Conservation (phyloP, 306 rosid species). For the Rosa rugosa region DNA sequence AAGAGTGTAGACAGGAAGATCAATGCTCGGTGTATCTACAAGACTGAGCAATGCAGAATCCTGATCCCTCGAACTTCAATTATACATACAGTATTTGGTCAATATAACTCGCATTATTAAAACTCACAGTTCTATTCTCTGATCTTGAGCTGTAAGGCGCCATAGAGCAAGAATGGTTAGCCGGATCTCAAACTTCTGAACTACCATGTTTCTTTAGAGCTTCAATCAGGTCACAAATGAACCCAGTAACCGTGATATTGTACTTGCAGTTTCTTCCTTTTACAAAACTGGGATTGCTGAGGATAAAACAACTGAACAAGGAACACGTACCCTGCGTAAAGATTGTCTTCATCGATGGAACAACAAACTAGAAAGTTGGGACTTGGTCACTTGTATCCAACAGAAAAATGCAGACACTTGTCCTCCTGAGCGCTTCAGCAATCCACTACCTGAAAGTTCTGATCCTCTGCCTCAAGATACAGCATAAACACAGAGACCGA, state of each 20-base stretch:
- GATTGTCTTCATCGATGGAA: neutral
- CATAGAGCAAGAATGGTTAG: neutral
- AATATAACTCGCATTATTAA: neutral
- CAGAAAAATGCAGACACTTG: neutral
- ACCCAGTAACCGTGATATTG: neutral
- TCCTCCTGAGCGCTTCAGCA: neutral
- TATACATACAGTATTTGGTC: neutral
- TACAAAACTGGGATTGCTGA: neutral
- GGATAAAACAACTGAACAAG: neutral
- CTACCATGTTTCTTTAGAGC: neutral
- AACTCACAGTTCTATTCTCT: neutral
- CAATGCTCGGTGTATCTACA: neutral
- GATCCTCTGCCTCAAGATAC: neutral
- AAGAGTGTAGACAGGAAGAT: neutral
- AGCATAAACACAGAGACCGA: neutral
- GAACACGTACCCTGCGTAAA: neutral
- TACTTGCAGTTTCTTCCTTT: neutral
- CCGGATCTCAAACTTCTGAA: neutral
- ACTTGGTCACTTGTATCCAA: neutral
- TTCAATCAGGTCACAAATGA: neutral
- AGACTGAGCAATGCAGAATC: neutral
- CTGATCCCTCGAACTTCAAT: neutral
- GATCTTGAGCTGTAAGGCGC: neutral
- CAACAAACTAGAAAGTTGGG: neutral
- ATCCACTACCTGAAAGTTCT: constrained; percentile 16